Base-by-base conservation (phyloP, 2,329 filamentous ascomycete species). In the Apiospora aurea region DNA sequence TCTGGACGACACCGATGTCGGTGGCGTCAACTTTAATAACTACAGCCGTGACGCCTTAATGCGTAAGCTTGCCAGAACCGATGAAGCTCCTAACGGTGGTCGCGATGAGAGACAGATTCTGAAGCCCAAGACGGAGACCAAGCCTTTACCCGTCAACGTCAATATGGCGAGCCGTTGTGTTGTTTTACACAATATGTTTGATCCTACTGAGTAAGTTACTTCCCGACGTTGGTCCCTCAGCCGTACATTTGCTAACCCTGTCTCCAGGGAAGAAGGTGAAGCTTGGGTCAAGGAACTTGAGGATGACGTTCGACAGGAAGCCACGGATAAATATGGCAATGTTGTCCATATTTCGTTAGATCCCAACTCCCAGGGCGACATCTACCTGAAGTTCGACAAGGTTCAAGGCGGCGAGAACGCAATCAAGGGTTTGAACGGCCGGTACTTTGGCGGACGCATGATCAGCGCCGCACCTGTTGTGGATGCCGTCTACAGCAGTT, bases 11-110 rank as follows among this genome's bases (percentile, higher is more conserved):
- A 97, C 95, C 74, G 96, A 99, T 83, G 96, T 99, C 81, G 94
- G 94, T 69, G 96, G 96, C 80, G 96, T 99, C 84, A 98, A 98
- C 85, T 98, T 98, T 92, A 97, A 95, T 89, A 98, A 98, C 84
- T 98, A 97, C 87, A 97, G 94, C 88, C 94, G 96, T 85, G 95
- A 98, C 86, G 94, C 95, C 81, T 92, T 99, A 84, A 99, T 99
- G 96, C 91, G 94, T 83, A 98, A 98, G 86, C 93, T 99, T 84
- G 95, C 96, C 81, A 92, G 96, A 88, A 96, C 93, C 85, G 95
- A 98, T 85, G 95, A 98, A 81, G 87, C 91, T 76, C 85, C 87
- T 74, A 85, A 88, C 77, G 89, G 89, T 78, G 85, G 88, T 77
- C 90, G 89, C 78, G 90, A 92, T 77, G 91, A 94, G 83, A 89